Conservation (phyloP, 371 early-diverging fungal genomes). For the Mortierella sp. region DNA sequence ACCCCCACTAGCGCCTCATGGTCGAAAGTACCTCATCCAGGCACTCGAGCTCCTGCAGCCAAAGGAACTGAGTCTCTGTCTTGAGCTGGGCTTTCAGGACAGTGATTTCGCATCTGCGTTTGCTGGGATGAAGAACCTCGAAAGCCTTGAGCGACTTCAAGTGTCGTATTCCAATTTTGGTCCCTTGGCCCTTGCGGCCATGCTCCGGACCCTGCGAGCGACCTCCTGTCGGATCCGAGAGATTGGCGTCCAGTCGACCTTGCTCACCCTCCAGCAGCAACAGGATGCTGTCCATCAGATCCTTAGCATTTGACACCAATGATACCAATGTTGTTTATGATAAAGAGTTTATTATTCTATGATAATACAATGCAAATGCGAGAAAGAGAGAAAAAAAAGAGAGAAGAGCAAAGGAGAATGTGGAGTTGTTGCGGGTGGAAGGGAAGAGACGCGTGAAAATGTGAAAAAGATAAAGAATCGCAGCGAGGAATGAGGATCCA, state of each 20-base stretch:
- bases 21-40: conserved; percentile 22
- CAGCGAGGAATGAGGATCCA: no score
- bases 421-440: background rate
- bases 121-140: conserved; percentile 28
- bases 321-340: background rate
- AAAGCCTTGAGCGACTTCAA: conserved; percentile 20
- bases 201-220: conserved; percentile 19
- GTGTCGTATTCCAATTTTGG: conserved; percentile 33
- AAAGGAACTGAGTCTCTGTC: conserved; percentile 19
- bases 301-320: conserved; percentile 14
- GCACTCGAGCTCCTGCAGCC: conserved; percentile 24
- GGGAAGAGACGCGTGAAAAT: no score
- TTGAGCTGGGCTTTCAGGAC: conserved; percentile 25
- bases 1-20: background rate
- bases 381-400: background rate
- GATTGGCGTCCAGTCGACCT: conserved; percentile 8
- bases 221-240: conserved; percentile 25
- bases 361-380: conserved; percentile 14
- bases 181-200: conserved; percentile 22
- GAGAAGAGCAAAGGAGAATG: background rate
- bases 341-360: conserved; percentile 8
- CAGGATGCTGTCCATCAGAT: conserved; percentile 14
- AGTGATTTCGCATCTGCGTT: conserved; percentile 33
- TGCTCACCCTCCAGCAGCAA: conserved; percentile 11
- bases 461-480: background rate